These are phyloP conservation scores for Starmera dryadoides DNA, from an alignment of 805 yeast genomes.

Conservation along the genomic window DNA sequence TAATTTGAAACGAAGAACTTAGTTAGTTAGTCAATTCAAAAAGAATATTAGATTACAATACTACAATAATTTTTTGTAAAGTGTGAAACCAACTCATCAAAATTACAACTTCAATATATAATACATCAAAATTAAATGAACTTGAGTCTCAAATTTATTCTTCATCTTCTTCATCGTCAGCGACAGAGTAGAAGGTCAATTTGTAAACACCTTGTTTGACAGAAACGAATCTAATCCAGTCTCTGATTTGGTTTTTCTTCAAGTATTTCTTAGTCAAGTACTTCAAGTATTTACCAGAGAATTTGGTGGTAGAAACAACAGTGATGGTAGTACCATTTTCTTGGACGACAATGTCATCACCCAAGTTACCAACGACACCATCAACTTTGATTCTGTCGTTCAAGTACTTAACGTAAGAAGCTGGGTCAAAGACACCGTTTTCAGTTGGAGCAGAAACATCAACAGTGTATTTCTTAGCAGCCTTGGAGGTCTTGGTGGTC, in stretches of 20 bases:
- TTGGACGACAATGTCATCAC: slow-evolving; percentile 85
- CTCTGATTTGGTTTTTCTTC: slow-evolving; percentile 99
- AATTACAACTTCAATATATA: background rate
- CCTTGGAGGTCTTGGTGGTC: slow-evolving; percentile 79
- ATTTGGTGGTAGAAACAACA: slow-evolving; percentile 83
- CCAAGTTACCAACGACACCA: slow-evolving; percentile 93
- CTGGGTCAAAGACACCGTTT: slow-evolving; percentile 96
- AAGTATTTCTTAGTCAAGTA: slow-evolving; percentile 99
- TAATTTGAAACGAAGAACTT: too few relatives aligned
- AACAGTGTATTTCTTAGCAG: slow-evolving; percentile 85
- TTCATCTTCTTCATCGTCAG: slow-evolving; percentile 93
- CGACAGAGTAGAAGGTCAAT: slow-evolving; percentile 98
- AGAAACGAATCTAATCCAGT: slow-evolving; percentile 99
- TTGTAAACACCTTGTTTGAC: slow-evolving; percentile 92
- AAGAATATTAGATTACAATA: too few relatives aligned
- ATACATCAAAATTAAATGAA: background rate
- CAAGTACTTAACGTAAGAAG: slow-evolving; percentile 95
- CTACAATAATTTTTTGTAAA: background rate
- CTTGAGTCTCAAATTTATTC: slow-evolving; percentile 45
- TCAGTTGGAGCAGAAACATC: slow-evolving; percentile 97
- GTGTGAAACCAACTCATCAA: background rate
- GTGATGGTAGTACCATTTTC: slow-evolving; percentile 88
- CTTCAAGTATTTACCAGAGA: slow-evolving; percentile 99
- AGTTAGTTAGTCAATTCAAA: too few relatives aligned
- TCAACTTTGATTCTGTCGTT: slow-evolving; percentile 99